A percentile compares a stretch with the other conserved stretches of the same genome.
Evolutionary conservation across 2,329 filamentous ascomycete species (phyloP).

Genomic region (Didymella segeticola): DNA sequence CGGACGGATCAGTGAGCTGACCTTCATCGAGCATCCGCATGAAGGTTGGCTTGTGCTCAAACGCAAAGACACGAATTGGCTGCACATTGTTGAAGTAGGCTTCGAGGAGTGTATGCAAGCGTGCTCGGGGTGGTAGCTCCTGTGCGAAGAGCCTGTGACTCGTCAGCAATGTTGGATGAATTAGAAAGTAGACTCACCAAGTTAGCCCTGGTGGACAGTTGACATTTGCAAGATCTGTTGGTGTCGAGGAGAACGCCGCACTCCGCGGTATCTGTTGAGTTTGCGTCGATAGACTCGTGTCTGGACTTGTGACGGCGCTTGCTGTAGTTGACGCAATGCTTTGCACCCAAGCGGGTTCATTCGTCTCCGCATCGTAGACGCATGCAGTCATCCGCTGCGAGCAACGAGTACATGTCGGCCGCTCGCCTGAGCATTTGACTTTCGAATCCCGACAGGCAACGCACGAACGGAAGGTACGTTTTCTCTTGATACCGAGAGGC

Average conservation of each 20-base stretch:
- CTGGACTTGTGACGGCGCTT: conserved; percentile 17
- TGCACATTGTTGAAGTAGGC: conserved; percentile 44
- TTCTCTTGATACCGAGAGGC: conserved; percentile 39
- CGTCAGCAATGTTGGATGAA: neutral
- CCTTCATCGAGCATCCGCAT: conserved; percentile 44
- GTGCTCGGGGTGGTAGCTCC: conserved; percentile 31
- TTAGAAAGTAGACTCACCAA: conserved; percentile 21
- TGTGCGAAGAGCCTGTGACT: conserved; percentile 31
- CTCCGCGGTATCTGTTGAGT: conserved; percentile 21
- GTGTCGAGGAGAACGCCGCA: conserved; percentile 18
- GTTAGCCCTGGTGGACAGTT: conserved; percentile 32
- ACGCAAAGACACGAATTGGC: conserved; percentile 37
- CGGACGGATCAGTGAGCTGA: conserved; percentile 35
- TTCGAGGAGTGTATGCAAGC: conserved; percentile 37
- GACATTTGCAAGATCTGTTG: conserved; percentile 20
- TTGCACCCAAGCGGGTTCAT: conserved; percentile 43
- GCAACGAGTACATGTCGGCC: conserved; percentile 39
- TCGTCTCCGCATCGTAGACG: conserved; percentile 37
- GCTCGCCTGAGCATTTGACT: conserved; percentile 43
- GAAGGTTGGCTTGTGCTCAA: conserved; percentile 43
- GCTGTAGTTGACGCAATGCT: conserved; percentile 26
- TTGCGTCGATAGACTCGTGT: conserved; percentile 20
- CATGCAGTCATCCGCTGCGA: conserved; percentile 34
- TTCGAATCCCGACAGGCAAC: conserved; percentile 41
- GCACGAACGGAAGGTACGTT: conserved; percentile 41